Evolutionary conservation across 2,329 filamentous ascomycete species (phyloP), one percentile per base, ranked within the genome.

Genomic region (Emergomyces pasteurianus): DNA sequence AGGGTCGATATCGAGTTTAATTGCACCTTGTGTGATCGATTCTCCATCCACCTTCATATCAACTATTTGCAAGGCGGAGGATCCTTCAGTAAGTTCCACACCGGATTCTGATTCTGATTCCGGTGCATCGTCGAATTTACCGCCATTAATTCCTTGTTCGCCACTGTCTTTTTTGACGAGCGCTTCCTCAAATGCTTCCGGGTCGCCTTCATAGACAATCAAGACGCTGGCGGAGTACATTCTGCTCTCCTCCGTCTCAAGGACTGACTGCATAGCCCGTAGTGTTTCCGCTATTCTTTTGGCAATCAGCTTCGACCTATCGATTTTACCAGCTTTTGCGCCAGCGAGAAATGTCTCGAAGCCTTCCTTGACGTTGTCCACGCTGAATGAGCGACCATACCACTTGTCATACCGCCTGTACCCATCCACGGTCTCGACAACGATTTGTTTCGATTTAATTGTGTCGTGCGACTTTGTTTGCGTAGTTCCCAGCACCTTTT

Each of bases 201-300:
- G 73, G 65, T 87, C 83, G 7, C 85, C 85, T 71, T 88, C 85
- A 65, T 87, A 88, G 16, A 87, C 82, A 43, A 87, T 79, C 54
- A 88, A 70, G 18, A 88, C 76, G 66, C 83, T 86, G 0, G 85
- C 79, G 16, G 82, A 84, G 70, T 86, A 87, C 84, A 88, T 87
- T 56, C 85, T 76, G 67, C 82, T 86, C 72, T 88, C 85, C 56
- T 82, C 74, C 0, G 77, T 72, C 65, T 83, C 79, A 9, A 83
- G 71, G 4, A 80, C 78, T 55, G 73, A 73, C 64, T 79, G 77
- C 7, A 83, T 68, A 16, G 69, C 69, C 58, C 69, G 72, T 52
- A 82, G 62, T 63, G 79, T 72, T 21, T 73, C 69, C 1, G 74
- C 67, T 18, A 80, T 60, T 53, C 79, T 69, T 47, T 64, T 69